A percentile compares a stretch with the other conserved stretches of the same genome.
Evolutionary conservation across 805 yeast species (phyloP).

Genomic region (Saturnispora hagleri): DNA sequence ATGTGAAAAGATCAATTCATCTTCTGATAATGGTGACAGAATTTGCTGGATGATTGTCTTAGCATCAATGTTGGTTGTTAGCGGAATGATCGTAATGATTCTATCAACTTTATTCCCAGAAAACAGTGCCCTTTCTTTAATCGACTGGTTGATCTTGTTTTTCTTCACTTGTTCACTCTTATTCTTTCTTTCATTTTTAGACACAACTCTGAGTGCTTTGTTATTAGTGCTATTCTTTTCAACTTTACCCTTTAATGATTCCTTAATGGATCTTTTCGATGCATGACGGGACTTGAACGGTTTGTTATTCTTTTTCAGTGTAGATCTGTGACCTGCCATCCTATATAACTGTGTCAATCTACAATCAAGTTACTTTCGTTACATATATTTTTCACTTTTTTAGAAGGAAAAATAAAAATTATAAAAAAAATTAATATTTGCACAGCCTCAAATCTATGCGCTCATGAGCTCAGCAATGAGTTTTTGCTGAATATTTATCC

Average conservation of each 20-base stretch:
- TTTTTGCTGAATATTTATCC: too few relatives aligned
- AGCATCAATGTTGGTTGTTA: constrained; percentile 62
- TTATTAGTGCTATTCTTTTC: constrained; percentile 44
- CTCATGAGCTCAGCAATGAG: not conserved
- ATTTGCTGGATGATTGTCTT: constrained; percentile 45
- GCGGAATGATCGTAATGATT: constrained; percentile 70
- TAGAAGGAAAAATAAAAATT: not conserved
- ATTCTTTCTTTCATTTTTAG: constrained; percentile 65
- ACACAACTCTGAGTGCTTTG: constrained; percentile 31
- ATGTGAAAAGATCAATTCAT: constrained; percentile 26
- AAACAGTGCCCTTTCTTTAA: constrained; percentile 57
- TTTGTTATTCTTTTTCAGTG: constrained; percentile 78
- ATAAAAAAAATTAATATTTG: not conserved
- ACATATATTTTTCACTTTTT: not conserved
- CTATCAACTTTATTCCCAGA: constrained; percentile 65
- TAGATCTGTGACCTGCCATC: constrained; percentile 79
- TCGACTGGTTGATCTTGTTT: constrained; percentile 54
- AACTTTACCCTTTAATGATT: constrained; percentile 75
- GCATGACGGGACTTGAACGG: constrained; percentile 88
- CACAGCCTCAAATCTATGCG: not conserved
- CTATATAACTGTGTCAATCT: not conserved
- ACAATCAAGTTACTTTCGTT: not conserved
- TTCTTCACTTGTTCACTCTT: constrained; percentile 67
- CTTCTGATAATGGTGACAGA: constrained; percentile 29
- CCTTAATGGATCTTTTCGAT: constrained; percentile 78